phyloP scores from a whole-genome alignment of 2,329 filamentous ascomycete genomes.

The Clonostachys rhizophaga region DNA sequence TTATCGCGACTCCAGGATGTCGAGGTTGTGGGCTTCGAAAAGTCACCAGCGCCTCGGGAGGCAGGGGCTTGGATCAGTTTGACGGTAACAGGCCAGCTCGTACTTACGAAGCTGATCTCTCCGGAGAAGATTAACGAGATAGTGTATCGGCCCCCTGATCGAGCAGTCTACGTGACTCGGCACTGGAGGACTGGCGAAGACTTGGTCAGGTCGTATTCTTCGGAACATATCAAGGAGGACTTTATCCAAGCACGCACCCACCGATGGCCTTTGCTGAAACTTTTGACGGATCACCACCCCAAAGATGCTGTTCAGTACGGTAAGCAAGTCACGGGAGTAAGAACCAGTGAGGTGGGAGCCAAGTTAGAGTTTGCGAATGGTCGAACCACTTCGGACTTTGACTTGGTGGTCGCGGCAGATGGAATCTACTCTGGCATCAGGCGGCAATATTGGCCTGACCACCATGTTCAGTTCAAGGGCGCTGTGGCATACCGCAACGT shows the following conservation, averaged over 20 bases:
- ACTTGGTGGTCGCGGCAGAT: neutral
- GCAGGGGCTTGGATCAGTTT: neutral
- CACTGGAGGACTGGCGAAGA: neutral
- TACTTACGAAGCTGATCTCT: neutral
- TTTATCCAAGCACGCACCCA: neutral
- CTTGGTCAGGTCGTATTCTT: neutral
- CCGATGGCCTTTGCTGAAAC: neutral
- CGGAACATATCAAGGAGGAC: neutral
- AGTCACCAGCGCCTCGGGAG: neutral
- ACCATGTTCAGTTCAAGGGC: neutral
- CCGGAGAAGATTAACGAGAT: neutral
- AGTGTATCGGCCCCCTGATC: neutral
- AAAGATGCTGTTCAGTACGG: neutral
- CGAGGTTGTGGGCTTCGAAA: neutral
- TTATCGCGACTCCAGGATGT: neutral
- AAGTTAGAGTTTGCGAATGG: neutral
- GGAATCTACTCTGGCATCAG: neutral
- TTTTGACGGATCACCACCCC: neutral
- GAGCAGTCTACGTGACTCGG: neutral
- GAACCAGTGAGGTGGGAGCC: neutral
- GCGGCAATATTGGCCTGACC: neutral
- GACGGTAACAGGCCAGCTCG: neutral
- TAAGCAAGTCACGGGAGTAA: neutral
- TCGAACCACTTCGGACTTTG: neutral
- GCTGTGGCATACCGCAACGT: neutral